Evolutionary conservation across 768 basidiomycete genomes (phyloP), one percentile per base, ranked within the genome.

Genomic region (Auriscalpium orientale): DNA sequence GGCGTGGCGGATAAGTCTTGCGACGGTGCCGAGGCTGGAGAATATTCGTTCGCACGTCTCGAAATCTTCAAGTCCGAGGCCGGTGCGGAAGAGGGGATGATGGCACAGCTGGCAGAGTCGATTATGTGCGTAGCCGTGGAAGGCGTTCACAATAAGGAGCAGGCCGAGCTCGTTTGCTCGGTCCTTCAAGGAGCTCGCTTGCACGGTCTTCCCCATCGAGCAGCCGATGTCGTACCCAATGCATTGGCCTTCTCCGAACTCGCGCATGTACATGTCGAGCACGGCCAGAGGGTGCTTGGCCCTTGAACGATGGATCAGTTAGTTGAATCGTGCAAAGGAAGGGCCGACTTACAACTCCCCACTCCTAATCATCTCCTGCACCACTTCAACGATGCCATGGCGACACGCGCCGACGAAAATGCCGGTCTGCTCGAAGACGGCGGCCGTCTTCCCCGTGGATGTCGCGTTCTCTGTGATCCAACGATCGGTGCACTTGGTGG

Each of bases 171-270:
- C 1, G 5, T 12, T 4, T 20, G 44, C 44, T 4, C 10, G 8
- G 43, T 13, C 16, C 8, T 44, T 28, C 4, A 54, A 44, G 43
- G 53, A 40, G 53, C 53, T 54, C 13, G 12, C 11, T 5, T 18
- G 4, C 9, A 54, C 53, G 4, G 53, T 54, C 12, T 11, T 28
- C 5, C 34, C 45, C 10, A 54, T 21, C 5, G 36, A 36, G 34
- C 53, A 54, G 43, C 36, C 36, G 44, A 54, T 54, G 53, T 54
- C 53, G 20, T 46, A 54, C 15, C 43, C 53, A 15, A 54, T 2
- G n/a, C n/a, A 40, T n/a, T 46, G 43, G 2, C 46, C 44, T 9
- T 45, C 33, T 11, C 44, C 53, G 28, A 12, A 40, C 15, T 13
- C 53, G 11, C 46, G 15, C 12, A 54, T 40, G 5, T 28, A 12